Conservation (phyloP, 2,329 filamentous ascomycete genomes). For the Neocucurbitaria cava region DNA sequence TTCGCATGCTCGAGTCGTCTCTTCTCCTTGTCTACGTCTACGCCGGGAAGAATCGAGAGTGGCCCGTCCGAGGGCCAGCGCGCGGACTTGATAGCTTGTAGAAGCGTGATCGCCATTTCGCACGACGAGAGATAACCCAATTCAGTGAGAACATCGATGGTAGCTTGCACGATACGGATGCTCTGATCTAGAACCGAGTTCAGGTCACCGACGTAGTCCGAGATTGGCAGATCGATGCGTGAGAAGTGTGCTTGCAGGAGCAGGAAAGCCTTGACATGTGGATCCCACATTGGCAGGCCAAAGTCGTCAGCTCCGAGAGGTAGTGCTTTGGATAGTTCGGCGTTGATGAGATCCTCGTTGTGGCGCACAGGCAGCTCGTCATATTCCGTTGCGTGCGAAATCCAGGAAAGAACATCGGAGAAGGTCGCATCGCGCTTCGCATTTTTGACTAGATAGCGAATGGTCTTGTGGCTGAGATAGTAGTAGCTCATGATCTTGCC, state of each 20-base stretch:
- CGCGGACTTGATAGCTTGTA: conserved; percentile 92
- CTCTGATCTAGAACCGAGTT: conserved; percentile 88
- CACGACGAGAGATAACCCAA: conserved; percentile 81
- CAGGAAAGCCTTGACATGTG: conserved; percentile 94
- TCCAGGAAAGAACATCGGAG: conserved; percentile 85
- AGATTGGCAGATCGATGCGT: conserved; percentile 88
- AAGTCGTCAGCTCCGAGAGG: conserved; percentile 70
- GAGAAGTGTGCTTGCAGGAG: conserved; percentile 95
- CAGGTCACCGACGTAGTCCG: conserved; percentile 96
- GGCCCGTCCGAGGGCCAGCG: conserved; percentile 87
- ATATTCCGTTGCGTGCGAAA: conserved; percentile 92
- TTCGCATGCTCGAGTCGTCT: conserved; percentile 52
- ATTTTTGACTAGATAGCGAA: conserved; percentile 80
- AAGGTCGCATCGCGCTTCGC: conserved; percentile 80
- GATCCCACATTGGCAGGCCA: conserved; percentile 94
- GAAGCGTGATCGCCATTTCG: conserved; percentile 79
- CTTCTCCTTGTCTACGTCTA: conserved; percentile 58
- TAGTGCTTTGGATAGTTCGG: conserved; percentile 81
- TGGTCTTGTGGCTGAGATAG: conserved; percentile 91
- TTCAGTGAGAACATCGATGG: conserved; percentile 91
- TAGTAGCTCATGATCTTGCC: conserved; percentile 99
- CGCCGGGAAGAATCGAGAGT: conserved; percentile 78
- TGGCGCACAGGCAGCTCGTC: conserved; percentile 97
- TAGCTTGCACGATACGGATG: conserved; percentile 95
- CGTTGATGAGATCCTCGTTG: conserved; percentile 98